phyloP scores from a whole-genome alignment of 768 basidiomycete species.

The Mycena crocata region DNA sequence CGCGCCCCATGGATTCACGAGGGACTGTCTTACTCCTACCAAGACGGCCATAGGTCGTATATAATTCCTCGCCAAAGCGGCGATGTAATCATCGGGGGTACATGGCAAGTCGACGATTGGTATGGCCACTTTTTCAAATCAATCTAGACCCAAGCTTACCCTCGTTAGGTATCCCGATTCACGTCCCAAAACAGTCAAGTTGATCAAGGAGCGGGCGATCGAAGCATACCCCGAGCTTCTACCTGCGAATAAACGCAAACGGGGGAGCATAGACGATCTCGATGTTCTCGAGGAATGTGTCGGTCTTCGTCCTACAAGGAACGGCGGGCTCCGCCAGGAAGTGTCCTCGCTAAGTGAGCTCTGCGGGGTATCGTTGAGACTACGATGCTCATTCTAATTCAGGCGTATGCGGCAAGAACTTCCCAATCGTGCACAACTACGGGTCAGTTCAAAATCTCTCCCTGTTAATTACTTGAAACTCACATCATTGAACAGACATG shows the following conservation, averaged over 20 bases:
- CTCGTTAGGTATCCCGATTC: slow-evolving; percentile 7
- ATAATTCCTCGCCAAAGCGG: slow-evolving; percentile 31
- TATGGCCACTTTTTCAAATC: background rate
- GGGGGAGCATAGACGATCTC: slow-evolving; percentile 18
- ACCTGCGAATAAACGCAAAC: slow-evolving; percentile 20
- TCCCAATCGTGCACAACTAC: slow-evolving; percentile 71
- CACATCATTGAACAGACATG: slow-evolving; percentile 50
- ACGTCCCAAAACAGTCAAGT: slow-evolving; percentile 25
- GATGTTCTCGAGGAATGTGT: slow-evolving; percentile 32
- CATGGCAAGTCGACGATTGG: slow-evolving; percentile 28
- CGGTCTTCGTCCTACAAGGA: slow-evolving; percentile 27
- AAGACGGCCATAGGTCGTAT: slow-evolving; percentile 22
- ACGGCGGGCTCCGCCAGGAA: slow-evolving; percentile 24
- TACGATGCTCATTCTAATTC: background rate
- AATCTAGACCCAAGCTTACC: background rate
- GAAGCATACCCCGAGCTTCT: slow-evolving; percentile 26
- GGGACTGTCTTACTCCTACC: slow-evolving; percentile 4
- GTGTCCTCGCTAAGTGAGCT: slow-evolving; percentile 12
- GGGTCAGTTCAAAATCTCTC: background rate
- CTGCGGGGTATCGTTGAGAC: background rate
- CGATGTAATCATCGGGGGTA: slow-evolving; percentile 31
- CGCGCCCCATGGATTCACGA: slow-evolving; percentile 55
- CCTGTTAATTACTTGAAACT: background rate
- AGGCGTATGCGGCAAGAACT: slow-evolving; percentile 29
- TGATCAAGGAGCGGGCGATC: slow-evolving; percentile 27